Percentiles rank a stretch among this genome's conserved stretches.
These are phyloP conservation scores for Penicillium italicum DNA, from an alignment of 2,329 filamentous ascomycete genomes.

Conservation along the genomic window DNA sequence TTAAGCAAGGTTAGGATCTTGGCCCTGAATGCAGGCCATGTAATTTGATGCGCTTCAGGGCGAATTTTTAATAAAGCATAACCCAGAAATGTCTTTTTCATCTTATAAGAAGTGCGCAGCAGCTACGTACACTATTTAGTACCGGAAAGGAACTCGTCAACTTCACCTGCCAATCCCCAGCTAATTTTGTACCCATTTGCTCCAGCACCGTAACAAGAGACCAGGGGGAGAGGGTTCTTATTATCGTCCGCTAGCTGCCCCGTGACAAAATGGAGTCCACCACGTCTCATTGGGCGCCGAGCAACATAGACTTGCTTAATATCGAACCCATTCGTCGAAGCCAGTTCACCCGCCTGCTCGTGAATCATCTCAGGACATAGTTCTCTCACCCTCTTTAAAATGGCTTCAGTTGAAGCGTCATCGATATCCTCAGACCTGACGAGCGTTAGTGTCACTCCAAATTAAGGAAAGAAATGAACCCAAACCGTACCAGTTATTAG, in stretches of 20 bases:
- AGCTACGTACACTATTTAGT: not conserved
- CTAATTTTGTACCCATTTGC: constrained; percentile 10
- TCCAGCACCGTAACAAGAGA: constrained; percentile 12
- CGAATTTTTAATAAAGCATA: not conserved
- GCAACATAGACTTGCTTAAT: constrained; percentile 8
- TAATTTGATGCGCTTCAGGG: not conserved
- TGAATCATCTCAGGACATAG: not conserved
- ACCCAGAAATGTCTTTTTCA: not conserved
- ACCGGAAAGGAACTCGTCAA: not conserved
- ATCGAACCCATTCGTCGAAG: constrained; percentile 1
- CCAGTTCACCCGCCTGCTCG: not conserved
- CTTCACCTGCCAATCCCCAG: constrained; percentile 7
- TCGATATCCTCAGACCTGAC: not conserved
- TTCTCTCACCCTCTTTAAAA: not conserved
- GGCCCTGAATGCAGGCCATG: not conserved
- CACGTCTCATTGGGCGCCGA: constrained; percentile 9
- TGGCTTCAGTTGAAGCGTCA: not conserved
- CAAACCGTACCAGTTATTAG: constrained; percentile 4
- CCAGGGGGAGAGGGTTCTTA: not conserved
- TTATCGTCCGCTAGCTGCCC: not conserved
- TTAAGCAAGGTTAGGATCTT: not conserved
- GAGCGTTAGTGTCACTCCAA: not conserved
- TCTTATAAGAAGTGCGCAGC: not conserved
- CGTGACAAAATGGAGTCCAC: not conserved
- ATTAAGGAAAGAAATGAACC: not conserved